Evolutionary conservation across 345 rosid species (phyloP).

Genomic region (Camelina neglecta): DNA sequence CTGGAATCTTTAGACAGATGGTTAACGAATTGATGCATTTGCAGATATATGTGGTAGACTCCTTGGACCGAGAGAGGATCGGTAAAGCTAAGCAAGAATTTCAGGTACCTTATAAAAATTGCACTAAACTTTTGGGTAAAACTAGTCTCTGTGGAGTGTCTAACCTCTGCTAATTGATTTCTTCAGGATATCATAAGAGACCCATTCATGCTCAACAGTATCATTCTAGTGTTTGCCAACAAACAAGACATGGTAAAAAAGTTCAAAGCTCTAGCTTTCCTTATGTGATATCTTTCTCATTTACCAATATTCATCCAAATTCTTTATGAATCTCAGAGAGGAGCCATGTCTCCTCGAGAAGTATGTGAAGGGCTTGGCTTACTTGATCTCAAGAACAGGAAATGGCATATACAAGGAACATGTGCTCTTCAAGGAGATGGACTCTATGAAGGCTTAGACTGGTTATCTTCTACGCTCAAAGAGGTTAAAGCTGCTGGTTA

Average conservation of each 20-base stretch:
- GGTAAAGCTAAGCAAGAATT: slow-evolving; percentile 89
- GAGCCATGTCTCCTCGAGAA: slow-evolving; percentile 97
- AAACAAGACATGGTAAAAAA: slow-evolving; percentile 97
- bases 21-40: slow-evolving; percentile 1
- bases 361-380: slow-evolving; percentile 94
- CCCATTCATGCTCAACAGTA: slow-evolving; percentile 94
- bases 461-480: slow-evolving; percentile 82
- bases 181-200: slow-evolving; percentile 89
- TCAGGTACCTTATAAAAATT: slow-evolving; percentile 59
- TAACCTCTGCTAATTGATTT: slow-evolving; percentile 28
- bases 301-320: not conserved
- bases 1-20: not conserved
- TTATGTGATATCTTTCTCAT: not conserved
- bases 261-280: slow-evolving; percentile 11
- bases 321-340: slow-evolving; percentile 61
- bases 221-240: slow-evolving; percentile 96
- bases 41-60: slow-evolving; percentile 97
- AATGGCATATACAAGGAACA: slow-evolving; percentile 99
- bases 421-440: slow-evolving; percentile 97
- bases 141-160: slow-evolving; percentile 28
- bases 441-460: slow-evolving; percentile 95
- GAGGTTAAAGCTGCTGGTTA: slow-evolving; percentile 92
- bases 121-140: slow-evolving; percentile 20
- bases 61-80: slow-evolving; percentile 97
- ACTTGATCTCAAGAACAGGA: slow-evolving; percentile 88